Conservation (phyloP, 495 filamentous ascomycete species). For the Cercophora samala region DNA sequence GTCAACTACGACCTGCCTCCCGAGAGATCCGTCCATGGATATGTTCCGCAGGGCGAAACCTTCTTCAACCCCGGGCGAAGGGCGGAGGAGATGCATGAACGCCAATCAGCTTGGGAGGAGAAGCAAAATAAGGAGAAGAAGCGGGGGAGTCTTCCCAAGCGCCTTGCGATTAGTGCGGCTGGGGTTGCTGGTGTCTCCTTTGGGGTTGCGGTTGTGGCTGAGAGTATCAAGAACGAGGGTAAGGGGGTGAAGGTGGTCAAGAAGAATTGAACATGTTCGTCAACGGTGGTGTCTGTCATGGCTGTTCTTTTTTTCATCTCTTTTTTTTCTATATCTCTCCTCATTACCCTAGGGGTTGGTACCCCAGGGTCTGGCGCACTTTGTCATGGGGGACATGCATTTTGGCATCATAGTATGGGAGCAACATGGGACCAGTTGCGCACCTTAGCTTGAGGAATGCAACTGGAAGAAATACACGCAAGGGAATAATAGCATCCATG, state of each 20-base stretch:
- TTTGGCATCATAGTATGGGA: constrained; percentile 7
- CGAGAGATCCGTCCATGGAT: constrained; percentile 20
- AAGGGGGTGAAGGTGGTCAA: constrained; percentile 53
- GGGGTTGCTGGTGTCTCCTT: constrained; percentile 64
- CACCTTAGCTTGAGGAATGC: not conserved
- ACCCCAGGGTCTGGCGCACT: not conserved
- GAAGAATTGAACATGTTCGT: constrained; percentile 16
- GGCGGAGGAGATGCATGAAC: not conserved
- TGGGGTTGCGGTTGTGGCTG: constrained; percentile 62
- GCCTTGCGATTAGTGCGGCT: constrained; percentile 54
- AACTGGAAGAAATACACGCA: not conserved
- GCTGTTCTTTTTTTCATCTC: not conserved
- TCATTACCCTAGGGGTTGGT: not conserved
- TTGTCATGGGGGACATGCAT: not conserved
- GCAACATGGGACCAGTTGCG: not conserved
- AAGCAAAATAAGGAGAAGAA: constrained; percentile 32
- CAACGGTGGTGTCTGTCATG: not conserved
- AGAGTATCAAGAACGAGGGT: constrained; percentile 54
- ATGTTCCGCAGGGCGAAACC: not conserved
- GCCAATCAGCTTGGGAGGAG: not conserved
- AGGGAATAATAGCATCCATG: not conserved
- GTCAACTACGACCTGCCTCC: constrained; percentile 52
- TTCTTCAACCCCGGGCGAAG: not conserved
- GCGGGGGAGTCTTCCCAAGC: constrained; percentile 43
- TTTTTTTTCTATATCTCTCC: constrained; percentile 2